These are phyloP conservation scores for Eutrema salsugineum DNA, from an alignment of 441 rosid genomes.

Conservation along the genomic window DNA sequence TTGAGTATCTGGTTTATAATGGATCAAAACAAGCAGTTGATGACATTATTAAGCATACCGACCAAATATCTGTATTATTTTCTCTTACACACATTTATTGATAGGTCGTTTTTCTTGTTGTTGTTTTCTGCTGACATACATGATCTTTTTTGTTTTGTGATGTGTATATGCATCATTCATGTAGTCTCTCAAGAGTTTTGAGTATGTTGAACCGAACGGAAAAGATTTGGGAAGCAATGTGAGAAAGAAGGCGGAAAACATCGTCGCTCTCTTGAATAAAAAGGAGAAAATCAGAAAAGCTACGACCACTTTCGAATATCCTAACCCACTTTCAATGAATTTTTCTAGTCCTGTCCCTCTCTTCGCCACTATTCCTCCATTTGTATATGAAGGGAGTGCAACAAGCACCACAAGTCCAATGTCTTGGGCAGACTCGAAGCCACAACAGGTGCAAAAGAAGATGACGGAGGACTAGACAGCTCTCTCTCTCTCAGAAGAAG, in stretches of 20 bases:
- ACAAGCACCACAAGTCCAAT: too few relatives aligned
- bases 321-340: too few relatives aligned
- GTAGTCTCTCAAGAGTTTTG: slow-evolving; percentile 89
- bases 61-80: slow-evolving; percentile 90
- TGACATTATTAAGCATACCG: slow-evolving; percentile 93
- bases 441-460: too few relatives aligned
- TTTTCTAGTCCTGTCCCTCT: too few relatives aligned
- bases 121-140: slow-evolving; percentile 24
- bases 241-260: slow-evolving; percentile 92
- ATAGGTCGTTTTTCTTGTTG: slow-evolving; percentile 7
- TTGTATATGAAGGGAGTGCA: too few relatives aligned
- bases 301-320: too few relatives aligned
- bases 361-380: too few relatives aligned
- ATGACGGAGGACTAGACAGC: too few relatives aligned
- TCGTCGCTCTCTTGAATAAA: slow-evolving; percentile 67
- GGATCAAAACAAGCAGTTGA: slow-evolving; percentile 98
- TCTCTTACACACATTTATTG: background rate
- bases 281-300: slow-evolving; percentile 86
- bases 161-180: slow-evolving; percentile 25
- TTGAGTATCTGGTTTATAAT: slow-evolving; percentile 89
- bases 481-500: too few relatives aligned
- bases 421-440: too few relatives aligned
- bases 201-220: slow-evolving; percentile 89
- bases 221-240: slow-evolving; percentile 92
- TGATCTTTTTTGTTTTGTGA: slow-evolving; percentile 17